Evolutionary conservation across 441 rosid species (phyloP).

Genomic region (Croton laevigatus): DNA sequence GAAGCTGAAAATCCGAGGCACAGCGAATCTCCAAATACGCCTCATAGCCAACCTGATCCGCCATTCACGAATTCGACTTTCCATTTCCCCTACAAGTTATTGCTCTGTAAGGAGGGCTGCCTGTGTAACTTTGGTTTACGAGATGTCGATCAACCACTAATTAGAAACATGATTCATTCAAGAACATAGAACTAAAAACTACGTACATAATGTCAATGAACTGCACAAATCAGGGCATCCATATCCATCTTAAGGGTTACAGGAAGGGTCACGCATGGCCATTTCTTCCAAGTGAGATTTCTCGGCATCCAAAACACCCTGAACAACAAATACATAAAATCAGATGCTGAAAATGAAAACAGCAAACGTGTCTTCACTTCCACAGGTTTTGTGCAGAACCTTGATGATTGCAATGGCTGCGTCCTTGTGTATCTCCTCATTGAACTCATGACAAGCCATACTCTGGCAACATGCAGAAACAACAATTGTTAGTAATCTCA

Average conservation of each 20-base stretch:
- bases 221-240: background rate
- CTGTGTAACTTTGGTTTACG: no score
- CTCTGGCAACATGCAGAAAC: constrained; percentile 42
- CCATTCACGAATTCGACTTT: no score
- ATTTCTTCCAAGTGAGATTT: constrained; percentile 40
- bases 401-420: constrained; percentile 74
- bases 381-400: constrained; percentile 36
- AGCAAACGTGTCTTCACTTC: constrained; percentile 1
- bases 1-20: no score
- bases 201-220: background rate
- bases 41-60: no score
- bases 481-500: constrained; percentile 1
- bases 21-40: no score
- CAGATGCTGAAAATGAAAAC: constrained; percentile 4
- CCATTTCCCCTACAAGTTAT: no score
- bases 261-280: constrained; percentile 17
- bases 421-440: constrained; percentile 74
- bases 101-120: no score
- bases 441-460: constrained; percentile 64
- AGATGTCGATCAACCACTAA: no score
- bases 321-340: constrained; percentile 23
- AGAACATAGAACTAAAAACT: background rate
- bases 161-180: no score
- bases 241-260: background rate
- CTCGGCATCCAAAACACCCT: constrained; percentile 80